Evolutionary conservation across 352 stramenopile genomes (phyloP), one percentile per base, ranked within the genome.

Genomic region (Phytophthora crassamura): DNA sequence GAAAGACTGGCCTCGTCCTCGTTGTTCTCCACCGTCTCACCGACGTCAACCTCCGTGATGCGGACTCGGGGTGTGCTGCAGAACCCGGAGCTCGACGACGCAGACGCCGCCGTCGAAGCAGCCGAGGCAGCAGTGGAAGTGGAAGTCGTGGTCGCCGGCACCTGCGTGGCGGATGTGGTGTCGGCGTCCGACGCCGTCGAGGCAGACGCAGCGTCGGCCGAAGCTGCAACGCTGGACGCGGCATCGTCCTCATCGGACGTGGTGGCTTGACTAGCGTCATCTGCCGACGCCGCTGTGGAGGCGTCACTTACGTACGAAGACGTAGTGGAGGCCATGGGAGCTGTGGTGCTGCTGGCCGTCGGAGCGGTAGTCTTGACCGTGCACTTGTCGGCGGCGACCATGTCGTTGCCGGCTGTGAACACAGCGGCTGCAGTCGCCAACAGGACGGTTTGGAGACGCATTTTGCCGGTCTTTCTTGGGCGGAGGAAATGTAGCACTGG

Each of bases 1-100:
- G 74, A 81, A 59, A 86, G 77, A 0, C 28, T 69, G 9, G 61
- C 77, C 32, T 84, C 77, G 33, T 86, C 77, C 45, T 86, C 77
- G 64, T 74, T 82, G 22, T 50, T 53, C 15, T 73, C 58, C 5
- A 82, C 52, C 3, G 43, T 46, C 1, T 57, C 59, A 15, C 77
- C 74, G 2, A 86, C 74, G n/a, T 80, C 50, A 30, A 86, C 48
- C 63, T 74, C 48, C 64, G 56, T 11, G 68, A 82, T 32, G 69
- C 66, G 33, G 71, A 83, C 59, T 18, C 80, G 34, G 66, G 65
- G 59, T 73, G 70, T 49, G 11, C 22, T 49, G 39, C 56, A 64
- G 32, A 64, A 45, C 3, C 16, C 36, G 9, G 46, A 63, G 20
- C 55, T 49, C 18, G 55, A 64, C n/a, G 28, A 50, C 34, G 45